Evolutionary conservation across 139 green algal species (phyloP), one percentile per base, ranked within the genome.

Genomic region (Spirogloea muscicola): DNA sequence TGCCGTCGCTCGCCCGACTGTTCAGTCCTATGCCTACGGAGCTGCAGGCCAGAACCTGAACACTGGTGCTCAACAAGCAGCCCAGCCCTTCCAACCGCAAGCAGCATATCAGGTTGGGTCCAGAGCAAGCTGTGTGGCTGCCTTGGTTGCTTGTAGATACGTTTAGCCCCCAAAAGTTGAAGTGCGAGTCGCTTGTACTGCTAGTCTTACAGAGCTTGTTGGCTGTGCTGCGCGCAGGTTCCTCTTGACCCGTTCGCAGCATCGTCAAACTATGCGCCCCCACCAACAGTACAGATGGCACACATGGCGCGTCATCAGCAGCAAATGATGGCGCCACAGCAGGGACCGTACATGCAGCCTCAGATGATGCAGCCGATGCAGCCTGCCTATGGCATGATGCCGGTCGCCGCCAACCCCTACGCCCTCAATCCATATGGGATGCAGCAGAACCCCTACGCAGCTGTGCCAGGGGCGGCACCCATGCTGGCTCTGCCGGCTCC

Each of bases 281-380:
- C 72, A 2, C 68, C 72, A 6, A 69, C 31, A 39, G 72, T 80
- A 9, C 72, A 80, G 41, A 77, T 80, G 38, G 72, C 72, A 21
- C 10, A 37, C 16, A 77, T 80, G 63, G 62, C 62, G 18, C 37
- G 49, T 21, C 72, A 76, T 41, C 72, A 80, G 60, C 67, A 76
- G 2, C 51, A 55, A 41, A 18, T 58, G 44, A 37, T 68, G n/a
- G 67, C 27, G 27, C 49, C 49, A 59, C 27, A 29, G 49, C 31
- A 37, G 49, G 49, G 49, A 16, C 31, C 33, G 49, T 27, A 29
- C 49, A 59, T 59, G 49, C 49, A 59, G 49, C 27, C 27, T 3
- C 27, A 29, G 27, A 59, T 59, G 49, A 59, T 27, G 49, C 27
- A 16, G 49, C 27, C 7, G 33, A 27, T 64, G 43, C 42, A 39